Evolutionary conservation across 2,329 filamentous ascomycete genomes (phyloP).

Genomic region (Diaporthe sp.): DNA sequence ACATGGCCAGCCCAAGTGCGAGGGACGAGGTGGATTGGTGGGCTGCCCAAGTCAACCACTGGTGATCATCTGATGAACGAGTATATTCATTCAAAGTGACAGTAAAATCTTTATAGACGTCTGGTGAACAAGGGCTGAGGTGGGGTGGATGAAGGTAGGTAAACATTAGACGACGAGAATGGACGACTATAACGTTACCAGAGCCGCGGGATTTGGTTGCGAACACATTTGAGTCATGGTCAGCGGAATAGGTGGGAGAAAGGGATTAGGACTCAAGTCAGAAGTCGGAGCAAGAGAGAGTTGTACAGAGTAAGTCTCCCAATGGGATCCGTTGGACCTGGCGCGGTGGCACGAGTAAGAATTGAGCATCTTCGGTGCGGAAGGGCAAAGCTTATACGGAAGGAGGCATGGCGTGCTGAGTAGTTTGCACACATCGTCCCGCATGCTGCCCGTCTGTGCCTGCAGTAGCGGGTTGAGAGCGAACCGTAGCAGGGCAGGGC

Average conservation of each 20-base stretch:
- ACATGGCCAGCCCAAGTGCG: too few species aligned
- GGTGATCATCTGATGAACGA: too few species aligned
- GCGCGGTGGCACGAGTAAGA: not conserved
- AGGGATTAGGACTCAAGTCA: not conserved
- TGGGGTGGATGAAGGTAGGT: too few species aligned
- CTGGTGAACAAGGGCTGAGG: not conserved
- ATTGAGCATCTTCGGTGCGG: not conserved
- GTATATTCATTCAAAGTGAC: not conserved
- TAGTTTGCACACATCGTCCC: not conserved
- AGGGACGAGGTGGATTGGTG: not conserved
- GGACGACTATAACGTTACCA: not conserved
- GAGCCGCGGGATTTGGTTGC: not conserved
- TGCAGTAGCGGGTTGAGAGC: slow-evolving; percentile 8
- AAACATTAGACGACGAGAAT: not conserved
- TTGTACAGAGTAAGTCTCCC: not conserved
- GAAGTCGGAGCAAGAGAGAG: not conserved
- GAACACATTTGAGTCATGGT: not conserved
- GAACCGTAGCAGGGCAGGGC: not conserved
- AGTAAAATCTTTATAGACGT: too few species aligned
- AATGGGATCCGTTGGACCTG: not conserved
- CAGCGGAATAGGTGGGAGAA: not conserved
- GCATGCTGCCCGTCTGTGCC: slow-evolving; percentile 13
- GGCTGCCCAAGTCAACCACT: not conserved
- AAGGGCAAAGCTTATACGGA: not conserved
- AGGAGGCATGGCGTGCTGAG: not conserved